Evolutionary conservation across 164 flowering plant genomes (phyloP), one percentile per base, ranked within the genome.

Genomic region (Vitis labrusca): DNA sequence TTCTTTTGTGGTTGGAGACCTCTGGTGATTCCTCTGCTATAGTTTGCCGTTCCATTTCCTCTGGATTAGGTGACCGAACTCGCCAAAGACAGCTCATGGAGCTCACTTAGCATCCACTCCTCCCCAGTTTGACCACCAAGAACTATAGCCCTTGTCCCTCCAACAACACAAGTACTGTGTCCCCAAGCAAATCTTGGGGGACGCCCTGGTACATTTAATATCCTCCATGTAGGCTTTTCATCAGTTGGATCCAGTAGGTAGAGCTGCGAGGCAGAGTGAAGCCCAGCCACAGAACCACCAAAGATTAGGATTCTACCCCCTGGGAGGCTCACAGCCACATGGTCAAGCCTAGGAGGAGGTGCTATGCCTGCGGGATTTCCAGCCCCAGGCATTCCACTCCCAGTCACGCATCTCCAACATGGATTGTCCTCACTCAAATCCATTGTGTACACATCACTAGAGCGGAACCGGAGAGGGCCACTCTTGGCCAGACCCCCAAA

Each of bases 161-260:
- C 96, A 61, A 94, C 97, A 63, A 94, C 87, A 64, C 97, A 94
- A 7, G 96, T 91, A 71, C 97, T 91, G 62, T 91, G 98, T 8
- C 98, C 96, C 97, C 97, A 91, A 61, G 96, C 97, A 77, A 89
- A 90, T 60, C 96, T 84, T 14, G 98, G 98, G 50, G 97, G 96
- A 11, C 85, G 74, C 23, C 97, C 97, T 29, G 94, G 93, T 32
- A 94, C 96, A 81, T 90, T 91, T 50, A 94, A 59, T 65, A 91
- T 83, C 80, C 97, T 88, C 97, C 98, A 94, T 32, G 97, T 90
- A 44, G 98, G 98, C 71, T 89, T 91, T 72, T 94, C 98, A 70
- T 94, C 97, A 19, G 93, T 85, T 11, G 98, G 98, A 58, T 94
- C 98, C 53, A 91, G 77, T 47, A 91, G 76, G 73, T 86, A 94